A percentile compares a stretch with the other conserved stretches of the same genome.
Conservation (phyloP, 208 protist species). For the Trypanosomatidae sp. region DNA sequence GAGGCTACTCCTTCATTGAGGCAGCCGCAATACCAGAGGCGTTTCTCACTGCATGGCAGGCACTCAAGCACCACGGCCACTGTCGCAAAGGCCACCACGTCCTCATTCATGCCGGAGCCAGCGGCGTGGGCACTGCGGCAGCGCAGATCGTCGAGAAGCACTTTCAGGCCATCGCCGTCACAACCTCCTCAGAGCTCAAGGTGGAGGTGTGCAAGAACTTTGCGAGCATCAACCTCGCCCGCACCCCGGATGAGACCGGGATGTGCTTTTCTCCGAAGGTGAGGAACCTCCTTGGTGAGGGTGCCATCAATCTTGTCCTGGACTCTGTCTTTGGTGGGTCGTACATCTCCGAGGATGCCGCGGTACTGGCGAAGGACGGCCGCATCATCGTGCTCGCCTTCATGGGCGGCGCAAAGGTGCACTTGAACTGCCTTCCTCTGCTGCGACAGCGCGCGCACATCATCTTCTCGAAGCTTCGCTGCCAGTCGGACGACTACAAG, state of each 20-base stretch:
- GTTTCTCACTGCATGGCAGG: conserved; percentile 93
- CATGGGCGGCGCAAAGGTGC: conserved; percentile 54
- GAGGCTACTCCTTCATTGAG: conserved; percentile 81
- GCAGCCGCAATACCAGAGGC: conserved; percentile 92
- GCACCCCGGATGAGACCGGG: conserved; percentile 59
- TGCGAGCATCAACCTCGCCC: conserved; percentile 51
- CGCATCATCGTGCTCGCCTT: conserved; percentile 66
- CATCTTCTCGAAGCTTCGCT: conserved; percentile 76
- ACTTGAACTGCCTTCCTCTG: conserved; percentile 62
- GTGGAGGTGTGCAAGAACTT: conserved; percentile 75
- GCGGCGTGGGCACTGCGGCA: conserved; percentile 88
- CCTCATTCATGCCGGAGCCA: conserved; percentile 87
- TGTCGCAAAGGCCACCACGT: conserved; percentile 69
- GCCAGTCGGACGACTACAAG: conserved; percentile 60
- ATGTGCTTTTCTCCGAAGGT: conserved; percentile 74
- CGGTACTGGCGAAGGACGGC: conserved; percentile 68
- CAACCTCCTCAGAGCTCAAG: conserved; percentile 69
- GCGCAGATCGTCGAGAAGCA: conserved; percentile 85
- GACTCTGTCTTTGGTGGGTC: conserved; percentile 79
- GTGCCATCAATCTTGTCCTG: conserved; percentile 63
- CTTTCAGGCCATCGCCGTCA: conserved; percentile 67
- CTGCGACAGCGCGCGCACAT: conserved; percentile 62
- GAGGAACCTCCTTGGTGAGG: conserved; percentile 41
- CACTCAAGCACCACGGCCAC: conserved; percentile 68
- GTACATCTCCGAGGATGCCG: conserved; percentile 67